Evolutionary conservation across 2,329 filamentous ascomycete species (phyloP), one percentile per base, ranked within the genome.

Genomic region (Elsinoe fawcettii): DNA sequence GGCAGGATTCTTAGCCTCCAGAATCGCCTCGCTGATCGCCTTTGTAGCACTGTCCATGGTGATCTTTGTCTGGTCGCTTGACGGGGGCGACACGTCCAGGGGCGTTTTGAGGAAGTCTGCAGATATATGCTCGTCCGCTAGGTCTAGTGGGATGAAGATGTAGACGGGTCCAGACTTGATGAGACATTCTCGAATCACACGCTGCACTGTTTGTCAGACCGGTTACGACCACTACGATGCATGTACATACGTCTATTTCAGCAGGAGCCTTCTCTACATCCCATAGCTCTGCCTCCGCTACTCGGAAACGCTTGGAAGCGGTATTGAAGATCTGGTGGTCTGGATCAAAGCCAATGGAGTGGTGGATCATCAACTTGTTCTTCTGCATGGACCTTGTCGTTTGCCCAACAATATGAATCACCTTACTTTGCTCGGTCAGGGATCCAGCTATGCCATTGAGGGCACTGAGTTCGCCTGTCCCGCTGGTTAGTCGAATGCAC

Each of bases 341-440:
- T 0, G 73, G 73, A n/a, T 65, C 65, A 6, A 66, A 62, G 2
- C 70, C 73, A 60, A 76, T 73, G 8, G 71, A 72, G 61, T 76
- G 74, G 57, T 76, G 74, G 43, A 76, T 75, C 73, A 75, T 74
- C 70, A 74, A 69, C 25, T 67, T 64, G 5, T 68, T 67, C 25
- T 69, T 62, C 62, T 76, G 74, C 72, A 75, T 73, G 2, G 63
- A 60, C 20, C 70, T 59, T 6, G 71, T 70, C 0, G 74, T 75
- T 60, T 75, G 73, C 0, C 74, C 74, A 8, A 77, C 75, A 1
- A 77, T 67, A 60, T 77, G 75, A 14, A 77, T 71, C 6, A 75
- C 61, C 43, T 73, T 74, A 18, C 76, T 72, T 8, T 70, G 66
- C 61, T 77, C 75, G 6, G 69, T 70, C 64, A 73, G 70, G 30